A percentile compares a stretch with the other conserved stretches of the same genome.
These are phyloP conservation scores for Chaetomiaceae sp. DNA, from an alignment of 2,329 filamentous ascomycete species.

Conservation along the genomic window DNA sequence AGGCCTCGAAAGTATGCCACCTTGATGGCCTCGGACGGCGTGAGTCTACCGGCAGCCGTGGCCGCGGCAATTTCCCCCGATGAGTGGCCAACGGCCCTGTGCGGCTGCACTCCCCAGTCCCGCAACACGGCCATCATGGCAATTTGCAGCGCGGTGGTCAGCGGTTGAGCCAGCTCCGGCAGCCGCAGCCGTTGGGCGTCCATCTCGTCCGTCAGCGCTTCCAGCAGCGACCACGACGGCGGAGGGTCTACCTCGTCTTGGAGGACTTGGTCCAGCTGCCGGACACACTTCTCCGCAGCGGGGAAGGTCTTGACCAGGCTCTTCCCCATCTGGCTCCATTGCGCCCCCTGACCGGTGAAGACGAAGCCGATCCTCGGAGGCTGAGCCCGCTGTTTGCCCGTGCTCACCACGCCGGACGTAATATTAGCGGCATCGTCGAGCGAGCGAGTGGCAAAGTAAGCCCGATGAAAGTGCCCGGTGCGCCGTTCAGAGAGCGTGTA, in stretches of 20 bases:
- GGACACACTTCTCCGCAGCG: background rate
- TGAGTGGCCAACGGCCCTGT: conserved; percentile 31
- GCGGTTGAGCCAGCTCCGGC: conserved; percentile 32
- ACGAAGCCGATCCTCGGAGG: conserved; percentile 16
- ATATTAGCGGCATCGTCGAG: no score
- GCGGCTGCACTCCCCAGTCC: conserved; percentile 24
- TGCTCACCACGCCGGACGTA: background rate
- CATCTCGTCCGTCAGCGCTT: conserved; percentile 16
- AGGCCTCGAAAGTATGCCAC: conserved; percentile 32
- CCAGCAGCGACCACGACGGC: conserved; percentile 20
- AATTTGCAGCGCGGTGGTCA: conserved; percentile 37
- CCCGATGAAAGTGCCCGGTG: conserved; percentile 12
- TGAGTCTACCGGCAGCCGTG: conserved; percentile 27
- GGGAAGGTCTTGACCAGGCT: conserved; percentile 22
- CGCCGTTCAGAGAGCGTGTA: conserved; percentile 22
- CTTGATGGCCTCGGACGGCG: conserved; percentile 26
- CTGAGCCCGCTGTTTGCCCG: conserved; percentile 9
- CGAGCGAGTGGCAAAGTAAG: background rate
- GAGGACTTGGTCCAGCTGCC: conserved; percentile 21
- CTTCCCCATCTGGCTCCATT: conserved; percentile 29
- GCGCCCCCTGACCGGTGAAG: conserved; percentile 28
- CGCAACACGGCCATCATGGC: conserved; percentile 30
- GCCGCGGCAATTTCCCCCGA: conserved; percentile 34
- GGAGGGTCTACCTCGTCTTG: conserved; percentile 18
- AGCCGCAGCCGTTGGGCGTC: conserved; percentile 22